These are phyloP conservation scores for Starmerella scarabaei DNA, from an alignment of 805 yeast genomes.

Conservation along the genomic window DNA sequence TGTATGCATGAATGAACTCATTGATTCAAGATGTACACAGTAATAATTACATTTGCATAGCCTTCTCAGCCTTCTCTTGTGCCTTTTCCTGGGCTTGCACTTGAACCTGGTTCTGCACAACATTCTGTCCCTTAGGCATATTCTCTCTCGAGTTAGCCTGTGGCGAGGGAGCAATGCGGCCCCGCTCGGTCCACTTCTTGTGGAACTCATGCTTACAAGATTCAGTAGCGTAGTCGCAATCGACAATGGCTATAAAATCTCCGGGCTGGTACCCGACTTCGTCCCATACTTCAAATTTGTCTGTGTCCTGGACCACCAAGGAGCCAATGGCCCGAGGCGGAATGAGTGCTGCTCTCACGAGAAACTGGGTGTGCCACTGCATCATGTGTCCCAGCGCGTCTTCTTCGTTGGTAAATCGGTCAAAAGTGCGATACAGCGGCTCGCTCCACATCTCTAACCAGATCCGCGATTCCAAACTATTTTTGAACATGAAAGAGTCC, in stretches of 20 bases:
- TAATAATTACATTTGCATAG: not conserved
- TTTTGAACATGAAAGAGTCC: slow-evolving; percentile 56
- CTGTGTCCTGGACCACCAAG: slow-evolving; percentile 17
- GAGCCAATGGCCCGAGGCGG: slow-evolving; percentile 45
- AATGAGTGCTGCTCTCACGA: slow-evolving; percentile 61
- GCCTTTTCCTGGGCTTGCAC: slow-evolving; percentile 21
- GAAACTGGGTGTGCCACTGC: slow-evolving; percentile 86
- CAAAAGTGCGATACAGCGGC: slow-evolving; percentile 52
- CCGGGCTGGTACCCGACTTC: slow-evolving; percentile 25
- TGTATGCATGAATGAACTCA: no score
- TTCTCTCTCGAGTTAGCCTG: not conserved
- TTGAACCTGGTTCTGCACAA: slow-evolving; percentile 21
- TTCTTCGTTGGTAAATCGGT: slow-evolving; percentile 41
- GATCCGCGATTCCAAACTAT: slow-evolving; percentile 45
- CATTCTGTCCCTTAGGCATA: slow-evolving; percentile 6
- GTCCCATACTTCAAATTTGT: slow-evolving; percentile 15
- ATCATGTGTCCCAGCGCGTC: slow-evolving; percentile 66
- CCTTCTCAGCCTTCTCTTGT: slow-evolving; percentile 11
- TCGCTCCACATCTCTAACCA: slow-evolving; percentile 73
- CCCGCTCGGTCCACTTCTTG: slow-evolving; percentile 23
- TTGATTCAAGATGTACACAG: no score
- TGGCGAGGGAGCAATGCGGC: slow-evolving; percentile 12
- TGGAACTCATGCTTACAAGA: slow-evolving; percentile 24
- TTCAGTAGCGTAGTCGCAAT: slow-evolving; percentile 25
- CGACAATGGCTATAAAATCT: slow-evolving; percentile 27